These are phyloP conservation scores for Claviceps purpurea DNA, from an alignment of 2,329 filamentous ascomycete genomes.

Conservation along the genomic window DNA sequence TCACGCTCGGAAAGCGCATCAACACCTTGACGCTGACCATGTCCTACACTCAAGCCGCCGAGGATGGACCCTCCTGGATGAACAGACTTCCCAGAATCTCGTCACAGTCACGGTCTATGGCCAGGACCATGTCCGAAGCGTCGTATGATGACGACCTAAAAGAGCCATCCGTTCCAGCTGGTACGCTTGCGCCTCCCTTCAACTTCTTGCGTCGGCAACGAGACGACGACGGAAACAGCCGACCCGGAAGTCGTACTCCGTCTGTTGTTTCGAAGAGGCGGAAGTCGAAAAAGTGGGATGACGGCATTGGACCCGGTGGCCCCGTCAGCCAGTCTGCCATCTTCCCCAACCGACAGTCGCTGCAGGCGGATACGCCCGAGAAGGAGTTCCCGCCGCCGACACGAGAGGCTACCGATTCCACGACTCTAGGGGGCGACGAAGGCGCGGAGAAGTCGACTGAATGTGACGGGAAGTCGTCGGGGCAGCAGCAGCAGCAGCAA, in stretches of 20 bases:
- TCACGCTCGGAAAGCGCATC: conserved; percentile 94
- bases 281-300: conserved; percentile 55
- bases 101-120: conserved; percentile 62
- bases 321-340: conserved; percentile 87
- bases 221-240: conserved; percentile 52
- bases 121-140: conserved; percentile 69
- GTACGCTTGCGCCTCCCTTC: conserved; percentile 58
- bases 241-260: conserved; percentile 43
- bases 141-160: conserved; percentile 57
- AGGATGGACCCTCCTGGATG: conserved; percentile 90
- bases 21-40: conserved; percentile 91
- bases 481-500: background rate
- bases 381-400: conserved; percentile 16
- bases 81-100: conserved; percentile 67
- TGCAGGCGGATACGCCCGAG: conserved; percentile 13
- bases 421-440: conserved; percentile 20
- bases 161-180: conserved; percentile 48
- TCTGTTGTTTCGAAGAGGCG: conserved; percentile 48
- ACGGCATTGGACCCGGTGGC: conserved; percentile 65
- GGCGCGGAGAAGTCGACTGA: conserved; percentile 14
- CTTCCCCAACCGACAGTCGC: conserved; percentile 42
- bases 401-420: conserved; percentile 21
- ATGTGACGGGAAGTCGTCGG: conserved; percentile 9
- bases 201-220: conserved; percentile 73
- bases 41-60: conserved; percentile 84